phyloP scores from a whole-genome alignment of 2,329 filamentous ascomycete genomes.

The Ascochyta fabae region DNA sequence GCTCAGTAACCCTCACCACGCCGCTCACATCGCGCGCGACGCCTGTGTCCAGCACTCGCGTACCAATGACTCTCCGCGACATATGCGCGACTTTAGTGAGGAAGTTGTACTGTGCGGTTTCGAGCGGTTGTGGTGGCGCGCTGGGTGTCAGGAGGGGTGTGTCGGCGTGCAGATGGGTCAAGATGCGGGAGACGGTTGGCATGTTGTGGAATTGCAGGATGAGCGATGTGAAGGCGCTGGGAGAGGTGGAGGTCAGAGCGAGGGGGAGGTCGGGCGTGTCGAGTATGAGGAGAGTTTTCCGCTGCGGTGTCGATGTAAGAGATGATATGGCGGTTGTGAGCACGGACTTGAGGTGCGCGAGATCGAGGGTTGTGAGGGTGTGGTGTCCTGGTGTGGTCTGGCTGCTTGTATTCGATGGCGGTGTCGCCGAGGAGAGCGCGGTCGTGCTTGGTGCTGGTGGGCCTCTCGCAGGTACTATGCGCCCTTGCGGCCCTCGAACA shows the following conservation, averaged over 20 bases:
- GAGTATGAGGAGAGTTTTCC: conserved; percentile 52
- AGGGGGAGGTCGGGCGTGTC: conserved; percentile 54
- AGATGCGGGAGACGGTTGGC: conserved; percentile 69
- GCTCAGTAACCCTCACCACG: conserved; percentile 74
- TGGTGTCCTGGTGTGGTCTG: conserved; percentile 18
- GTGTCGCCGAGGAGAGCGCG: background rate
- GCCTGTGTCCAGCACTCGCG: conserved; percentile 82
- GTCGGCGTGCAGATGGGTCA: conserved; percentile 72
- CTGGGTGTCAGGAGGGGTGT: conserved; percentile 68
- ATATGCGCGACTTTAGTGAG: conserved; percentile 75
- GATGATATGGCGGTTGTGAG: conserved; percentile 38
- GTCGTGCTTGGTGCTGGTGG: conserved; percentile 10
- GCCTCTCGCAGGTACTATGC: conserved; percentile 25
- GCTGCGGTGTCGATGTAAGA: conserved; percentile 11
- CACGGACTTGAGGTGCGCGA: conserved; percentile 32
- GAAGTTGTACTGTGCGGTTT: conserved; percentile 56
- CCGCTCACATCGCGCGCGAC: conserved; percentile 91
- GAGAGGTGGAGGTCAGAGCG: conserved; percentile 39
- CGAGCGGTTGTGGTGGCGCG: conserved; percentile 51
- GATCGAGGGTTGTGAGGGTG: conserved; percentile 36
- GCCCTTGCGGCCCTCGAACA: conserved; percentile 26
- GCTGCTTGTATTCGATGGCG: background rate
- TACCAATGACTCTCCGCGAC: conserved; percentile 72
- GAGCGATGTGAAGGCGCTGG: conserved; percentile 29
- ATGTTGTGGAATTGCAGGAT: conserved; percentile 37